These are phyloP conservation scores for Pythium vanterpoolii DNA, from an alignment of 352 stramenopile species.

Conservation along the genomic window DNA sequence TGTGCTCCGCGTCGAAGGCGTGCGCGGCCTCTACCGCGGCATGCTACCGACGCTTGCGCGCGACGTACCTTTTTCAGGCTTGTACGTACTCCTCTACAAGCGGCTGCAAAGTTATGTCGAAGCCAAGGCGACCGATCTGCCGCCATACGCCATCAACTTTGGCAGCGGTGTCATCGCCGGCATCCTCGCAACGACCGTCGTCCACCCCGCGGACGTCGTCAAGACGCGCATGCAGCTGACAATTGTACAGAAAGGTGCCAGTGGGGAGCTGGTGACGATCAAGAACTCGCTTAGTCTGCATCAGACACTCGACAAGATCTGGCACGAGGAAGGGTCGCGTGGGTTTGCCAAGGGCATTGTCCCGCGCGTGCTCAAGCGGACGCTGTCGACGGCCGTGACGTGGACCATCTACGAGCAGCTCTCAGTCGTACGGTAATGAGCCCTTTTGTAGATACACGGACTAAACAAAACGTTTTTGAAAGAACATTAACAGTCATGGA, in stretches of 20 bases:
- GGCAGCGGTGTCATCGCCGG: slow-evolving; percentile 72
- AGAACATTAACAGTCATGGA: too few species aligned
- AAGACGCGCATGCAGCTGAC: slow-evolving; percentile 89
- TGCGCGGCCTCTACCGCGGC: slow-evolving; percentile 78
- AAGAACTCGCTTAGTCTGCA: slow-evolving; percentile 62
- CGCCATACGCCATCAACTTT: slow-evolving; percentile 71
- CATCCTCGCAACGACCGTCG: slow-evolving; percentile 74
- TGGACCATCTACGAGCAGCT: slow-evolving; percentile 99
- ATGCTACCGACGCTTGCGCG: slow-evolving; percentile 83
- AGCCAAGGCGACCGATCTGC: slow-evolving; percentile 37
- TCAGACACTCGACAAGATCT: slow-evolving; percentile 82
- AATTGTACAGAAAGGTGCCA: slow-evolving; percentile 41
- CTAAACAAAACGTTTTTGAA: not conserved
- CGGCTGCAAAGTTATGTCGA: slow-evolving; percentile 50
- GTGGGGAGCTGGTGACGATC: slow-evolving; percentile 29
- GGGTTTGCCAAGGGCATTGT: slow-evolving; percentile 95
- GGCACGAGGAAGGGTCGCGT: slow-evolving; percentile 85
- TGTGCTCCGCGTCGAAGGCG: slow-evolving; percentile 63
- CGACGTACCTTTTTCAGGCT: slow-evolving; percentile 85
- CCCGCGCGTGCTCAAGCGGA: slow-evolving; percentile 94
- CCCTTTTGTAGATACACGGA: not conserved
- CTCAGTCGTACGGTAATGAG: slow-evolving; percentile 42
- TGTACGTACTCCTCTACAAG: slow-evolving; percentile 87
- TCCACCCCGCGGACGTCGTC: slow-evolving; percentile 82
- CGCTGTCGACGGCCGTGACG: slow-evolving; percentile 97